Percentiles rank a stretch among this genome's conserved stretches.
Evolutionary conservation across 352 stramenopile species (phyloP).

Genomic region (Globisporangium spiculum): DNA sequence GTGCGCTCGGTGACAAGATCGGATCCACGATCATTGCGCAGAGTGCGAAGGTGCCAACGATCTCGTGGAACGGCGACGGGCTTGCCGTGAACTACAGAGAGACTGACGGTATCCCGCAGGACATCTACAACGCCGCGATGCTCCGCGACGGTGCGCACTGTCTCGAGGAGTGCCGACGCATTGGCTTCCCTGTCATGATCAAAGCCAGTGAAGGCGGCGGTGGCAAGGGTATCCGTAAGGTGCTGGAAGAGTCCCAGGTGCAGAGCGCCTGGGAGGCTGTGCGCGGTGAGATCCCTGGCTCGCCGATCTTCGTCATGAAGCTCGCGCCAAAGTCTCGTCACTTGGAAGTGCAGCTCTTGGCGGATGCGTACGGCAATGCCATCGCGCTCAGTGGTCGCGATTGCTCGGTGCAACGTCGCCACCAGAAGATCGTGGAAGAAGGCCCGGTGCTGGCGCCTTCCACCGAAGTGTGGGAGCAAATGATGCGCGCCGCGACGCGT

Average conservation of each 20-base stretch:
- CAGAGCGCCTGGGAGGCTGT: conserved; percentile 95
- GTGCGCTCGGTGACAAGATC: conserved; percentile 99
- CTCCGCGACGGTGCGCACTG: conserved; percentile 92
- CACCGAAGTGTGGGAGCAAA: conserved; percentile 95
- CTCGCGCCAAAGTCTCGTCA: conserved; percentile 96
- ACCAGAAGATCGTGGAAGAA: conserved; percentile 99
- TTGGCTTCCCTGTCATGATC: conserved; percentile 99
- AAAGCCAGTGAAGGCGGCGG: conserved; percentile 99
- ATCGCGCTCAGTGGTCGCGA: conserved; percentile 99
- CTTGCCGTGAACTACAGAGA: conserved; percentile 92
- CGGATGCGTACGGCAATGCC: conserved; percentile 97
- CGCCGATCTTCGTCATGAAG: conserved; percentile 99
- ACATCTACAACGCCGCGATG: conserved; percentile 93
- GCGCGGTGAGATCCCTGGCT: conserved; percentile 97
- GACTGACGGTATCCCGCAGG: conserved; percentile 87
- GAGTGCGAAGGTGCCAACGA: conserved; percentile 97
- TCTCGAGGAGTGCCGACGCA: conserved; percentile 89
- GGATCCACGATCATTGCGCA: conserved; percentile 99
- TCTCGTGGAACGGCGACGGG: conserved; percentile 98
- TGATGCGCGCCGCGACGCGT: conserved; percentile 97
- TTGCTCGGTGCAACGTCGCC: conserved; percentile 98
- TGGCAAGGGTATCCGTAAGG: conserved; percentile 99
- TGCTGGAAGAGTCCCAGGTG: conserved; percentile 90
- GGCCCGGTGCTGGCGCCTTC: conserved; percentile 93
- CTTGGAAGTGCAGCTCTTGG: conserved; percentile 99